Percentiles rank a stretch among this genome's conserved stretches.
These are phyloP conservation scores for Alnus glutinosa DNA, from an alignment of 306 rosid genomes.

Conservation along the genomic window DNA sequence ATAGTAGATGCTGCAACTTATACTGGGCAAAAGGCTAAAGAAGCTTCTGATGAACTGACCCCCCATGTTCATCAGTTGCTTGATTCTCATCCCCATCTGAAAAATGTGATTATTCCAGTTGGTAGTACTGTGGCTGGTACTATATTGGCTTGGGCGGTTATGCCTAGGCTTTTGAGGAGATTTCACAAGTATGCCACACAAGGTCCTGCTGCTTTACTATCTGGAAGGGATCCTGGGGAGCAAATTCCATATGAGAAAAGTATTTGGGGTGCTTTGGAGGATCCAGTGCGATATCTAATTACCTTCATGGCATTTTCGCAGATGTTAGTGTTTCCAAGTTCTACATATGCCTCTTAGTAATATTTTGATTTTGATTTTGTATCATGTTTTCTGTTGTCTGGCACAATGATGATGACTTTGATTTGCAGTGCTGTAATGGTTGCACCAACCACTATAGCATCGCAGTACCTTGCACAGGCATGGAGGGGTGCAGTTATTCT, in stretches of 20 bases:
- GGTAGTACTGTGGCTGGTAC: conserved; percentile 62
- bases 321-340: conserved; percentile 58
- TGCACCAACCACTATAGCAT: conserved; percentile 81
- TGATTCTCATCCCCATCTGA: conserved; percentile 70
- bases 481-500: conserved; percentile 82
- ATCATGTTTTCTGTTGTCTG: conserved; percentile 19
- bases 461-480: conserved; percentile 61
- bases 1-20: conserved; percentile 53
- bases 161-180: conserved; percentile 81
- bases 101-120: conserved; percentile 60
- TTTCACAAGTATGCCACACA: conserved; percentile 66
- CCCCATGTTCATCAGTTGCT: conserved; percentile 65
- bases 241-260: conserved; percentile 76
- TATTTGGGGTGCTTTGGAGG: conserved; percentile 95
- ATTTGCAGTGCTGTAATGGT: conserved; percentile 75
- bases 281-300: conserved; percentile 73
- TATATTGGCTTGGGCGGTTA: conserved; percentile 75
- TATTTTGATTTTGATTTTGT: conserved; percentile 11
- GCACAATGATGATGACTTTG: conserved; percentile 32
- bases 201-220: conserved; percentile 51
- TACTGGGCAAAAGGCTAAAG: conserved; percentile 64
- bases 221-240: conserved; percentile 39
- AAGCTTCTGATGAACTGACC: conserved; percentile 57
- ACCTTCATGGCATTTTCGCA: conserved; percentile 86
- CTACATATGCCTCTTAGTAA: conserved; percentile 8